Base-by-base conservation (phyloP, 148 eudicot genomes). In the Camellia granthamiana region DNA sequence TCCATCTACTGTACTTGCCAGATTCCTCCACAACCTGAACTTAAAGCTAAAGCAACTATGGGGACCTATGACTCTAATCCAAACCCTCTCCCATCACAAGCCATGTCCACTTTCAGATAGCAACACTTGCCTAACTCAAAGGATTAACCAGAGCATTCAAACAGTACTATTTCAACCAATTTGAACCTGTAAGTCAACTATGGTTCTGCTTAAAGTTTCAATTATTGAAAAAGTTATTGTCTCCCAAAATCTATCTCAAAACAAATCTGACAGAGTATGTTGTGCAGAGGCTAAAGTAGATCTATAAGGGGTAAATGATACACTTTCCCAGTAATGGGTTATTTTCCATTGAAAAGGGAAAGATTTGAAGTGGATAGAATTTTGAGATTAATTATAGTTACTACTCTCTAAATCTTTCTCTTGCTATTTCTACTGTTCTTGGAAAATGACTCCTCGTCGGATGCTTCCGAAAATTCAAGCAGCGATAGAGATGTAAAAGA, bases 401-500 rank as follows among this genome's bases (percentile, higher is more conserved):
- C 38, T 63, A 47, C 70, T 21, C 41, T 77, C 67, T 44, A 76
- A 30, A 10, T 47, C 54, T 11, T 7, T 16, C 42, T 14, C 66
- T 14, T 52, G 62, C 56, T 23, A 65, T 52, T 30, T 23, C 71
- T 54, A 43, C 76, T 69, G 79, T 69, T 82, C 81, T 80, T 77
- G 42, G 78, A 88, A 84, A 83, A 83, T 30, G 87, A 88, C 87
- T 83, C 78, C 41, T 71, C 44, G 7, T 66, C 62, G 16, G 46
- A 60, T 74, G 85, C 81, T 89, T 81, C 79, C 74, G 54, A 71
- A 78, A 78, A 75, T 79, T 77, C 76, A 21, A 79, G 84, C 87
- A 76, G 61, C 44, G 88, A 85, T 79, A 80, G 87, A 77, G 88
- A 83, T 83, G 87, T 74, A 75, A 80, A 60, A 78, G 52, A 76